These are phyloP conservation scores for Lichtheimia hyalospora DNA, from an alignment of 371 early-diverging fungal genomes.

Conservation along the genomic window DNA sequence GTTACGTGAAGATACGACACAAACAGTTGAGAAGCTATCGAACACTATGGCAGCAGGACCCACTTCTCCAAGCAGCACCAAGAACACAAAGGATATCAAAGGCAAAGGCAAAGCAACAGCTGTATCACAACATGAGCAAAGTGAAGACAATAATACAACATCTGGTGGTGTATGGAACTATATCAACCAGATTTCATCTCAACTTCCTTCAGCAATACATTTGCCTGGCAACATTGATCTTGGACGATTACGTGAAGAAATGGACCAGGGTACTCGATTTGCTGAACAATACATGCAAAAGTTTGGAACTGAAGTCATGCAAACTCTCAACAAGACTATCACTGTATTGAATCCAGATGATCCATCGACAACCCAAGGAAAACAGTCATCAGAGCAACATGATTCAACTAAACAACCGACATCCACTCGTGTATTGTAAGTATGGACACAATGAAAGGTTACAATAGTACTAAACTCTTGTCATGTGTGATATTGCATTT, in stretches of 20 bases:
- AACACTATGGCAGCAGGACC: slow-evolving; percentile 2
- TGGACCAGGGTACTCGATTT: slow-evolving; percentile 43
- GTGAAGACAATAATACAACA: not conserved
- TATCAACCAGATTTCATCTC: slow-evolving; percentile 3
- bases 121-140: slow-evolving; percentile 9
- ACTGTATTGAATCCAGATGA: slow-evolving; percentile 36
- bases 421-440: slow-evolving; percentile 29
- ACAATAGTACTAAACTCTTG: not conserved
- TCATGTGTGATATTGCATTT: not conserved
- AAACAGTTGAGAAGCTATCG: slow-evolving; percentile 21
- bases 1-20: slow-evolving; percentile 36
- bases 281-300: slow-evolving; percentile 52
- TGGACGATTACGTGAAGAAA: slow-evolving; percentile 34
- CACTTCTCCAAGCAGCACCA: not conserved
- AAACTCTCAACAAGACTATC: slow-evolving; percentile 33
- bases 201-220: slow-evolving; percentile 19
- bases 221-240: slow-evolving; percentile 48
- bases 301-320: slow-evolving; percentile 45
- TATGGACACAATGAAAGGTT: not conserved
- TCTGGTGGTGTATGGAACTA: not conserved
- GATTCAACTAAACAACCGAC: slow-evolving; percentile 2
- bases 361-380: not conserved
- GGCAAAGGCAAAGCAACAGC: slow-evolving; percentile 14
- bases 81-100: slow-evolving; percentile 1
- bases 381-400: slow-evolving; percentile 8